Conservation (phyloP, 2,329 filamentous ascomycete genomes). For the Fusarium tupiense region DNA sequence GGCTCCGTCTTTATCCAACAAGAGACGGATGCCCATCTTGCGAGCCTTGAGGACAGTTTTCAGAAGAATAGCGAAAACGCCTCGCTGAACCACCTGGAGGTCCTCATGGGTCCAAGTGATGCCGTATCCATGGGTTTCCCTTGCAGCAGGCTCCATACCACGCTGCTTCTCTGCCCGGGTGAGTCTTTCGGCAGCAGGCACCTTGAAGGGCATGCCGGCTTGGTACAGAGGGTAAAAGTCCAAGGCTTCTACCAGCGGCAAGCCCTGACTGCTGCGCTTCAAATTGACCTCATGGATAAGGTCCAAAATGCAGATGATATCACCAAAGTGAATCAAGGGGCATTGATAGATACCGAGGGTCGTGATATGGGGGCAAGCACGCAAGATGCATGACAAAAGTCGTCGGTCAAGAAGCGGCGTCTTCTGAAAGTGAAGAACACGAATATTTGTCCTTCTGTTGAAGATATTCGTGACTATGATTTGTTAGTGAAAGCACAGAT, state of each 20-base stretch:
- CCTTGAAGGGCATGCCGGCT: slow-evolving; percentile 36
- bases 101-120: slow-evolving; percentile 42
- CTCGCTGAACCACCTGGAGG: slow-evolving; percentile 46
- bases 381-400: slow-evolving; percentile 48
- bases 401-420: slow-evolving; percentile 47
- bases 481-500: slow-evolving; percentile 9
- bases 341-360: slow-evolving; percentile 52
- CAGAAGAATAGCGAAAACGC: slow-evolving; percentile 47
- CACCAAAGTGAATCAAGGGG: slow-evolving; percentile 50
- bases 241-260: slow-evolving; percentile 38
- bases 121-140: slow-evolving; percentile 39
- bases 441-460: slow-evolving; percentile 20
- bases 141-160: neutral
- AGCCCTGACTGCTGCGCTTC: slow-evolving; percentile 11
- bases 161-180: neutral
- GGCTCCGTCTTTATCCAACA: slow-evolving; percentile 46
- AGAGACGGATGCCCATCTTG: slow-evolving; percentile 41
- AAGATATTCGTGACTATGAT: slow-evolving; percentile 40
- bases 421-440: slow-evolving; percentile 46
- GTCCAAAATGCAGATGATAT: slow-evolving; percentile 48
- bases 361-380: slow-evolving; percentile 44
- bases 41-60: slow-evolving; percentile 49
- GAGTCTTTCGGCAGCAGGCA: neutral
- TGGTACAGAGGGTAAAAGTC: slow-evolving; percentile 51
- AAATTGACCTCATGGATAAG: slow-evolving; percentile 50